Base-by-base conservation (phyloP, 1,284 basidiomycete genomes). In the Sutorius eximius region DNA sequence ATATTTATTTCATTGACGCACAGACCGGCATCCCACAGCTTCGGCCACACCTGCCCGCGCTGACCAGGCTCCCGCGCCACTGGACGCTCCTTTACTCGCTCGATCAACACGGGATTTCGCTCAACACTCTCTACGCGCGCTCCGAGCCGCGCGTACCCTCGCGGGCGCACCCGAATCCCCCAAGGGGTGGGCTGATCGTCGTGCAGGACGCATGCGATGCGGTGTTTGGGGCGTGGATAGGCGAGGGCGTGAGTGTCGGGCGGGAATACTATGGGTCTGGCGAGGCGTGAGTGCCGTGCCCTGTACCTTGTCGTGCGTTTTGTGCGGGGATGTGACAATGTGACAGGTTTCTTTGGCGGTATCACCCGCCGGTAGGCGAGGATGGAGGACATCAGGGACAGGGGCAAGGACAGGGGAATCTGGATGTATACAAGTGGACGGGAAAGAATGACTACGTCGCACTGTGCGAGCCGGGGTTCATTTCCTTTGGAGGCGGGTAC, bases 71-170 rank as follows among this genome's bases (percentile, higher is more conserved):
- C 5, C 82, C 90, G 0, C 78, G 80, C 7, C 75, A 79, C n/a
- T 98, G 96, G 96, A 82, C 82, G 1, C 77, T 98, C 3, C 73
- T 98, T 1, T 98, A 98, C 73, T 95, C 93, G 11, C 77, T 97
- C 16, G 96, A 99, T 65, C 95, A 98, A 69, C 92, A 98, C 60
- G 96, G 96, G 0, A 94, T 95, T 45, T 95, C 93, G 10, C 77
- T 98, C 11, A 84, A 89, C 38, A 98, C 96, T 0, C 80, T 98
- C 1, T 96, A 95, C 68, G 65, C 82, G 2, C 80, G 82, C 3
- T 88, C 88, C 47, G 84, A 82, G 22, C 70, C 71, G 3, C 68
- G 67, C 5, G 58, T 60, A 50, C 61, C 59, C 18, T 56, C 56
- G 20, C 66, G 56, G 18, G 68, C 53, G 13, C 49, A 63, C 30